Base-by-base conservation (phyloP, 495 filamentous ascomycete genomes). In the Platismatia glauca region DNA sequence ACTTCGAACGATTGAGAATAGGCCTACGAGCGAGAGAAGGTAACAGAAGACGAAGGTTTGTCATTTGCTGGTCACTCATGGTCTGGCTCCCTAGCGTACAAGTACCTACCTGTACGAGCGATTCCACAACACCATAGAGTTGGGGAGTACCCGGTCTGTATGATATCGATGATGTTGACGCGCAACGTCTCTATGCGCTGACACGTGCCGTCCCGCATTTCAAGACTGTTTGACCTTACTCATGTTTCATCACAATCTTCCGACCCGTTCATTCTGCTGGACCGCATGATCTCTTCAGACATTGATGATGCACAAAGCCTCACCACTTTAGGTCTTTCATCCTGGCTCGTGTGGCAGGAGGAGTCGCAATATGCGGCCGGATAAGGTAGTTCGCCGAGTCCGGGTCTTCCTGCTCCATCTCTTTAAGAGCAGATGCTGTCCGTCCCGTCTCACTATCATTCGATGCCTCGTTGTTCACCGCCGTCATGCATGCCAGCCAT, bases 401-500 rank as follows among this genome's bases (percentile, higher is more conserved):
- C 29, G 48, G 24, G 13, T 16, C 48, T 31, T 15, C 5, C 11
- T 15, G 22, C 22, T 31, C 48, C 5, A 9, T 18, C 48, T 52
- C 48, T 52, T 52, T 31, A 52, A 29, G 15, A 52, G 24, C 15
- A 58, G n/a, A 18, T 58, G 56, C 2, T 39, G 34, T 27, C 33
- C 35, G 39, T 38, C 34, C 12, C 20, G 27, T 31, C 24, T 31
- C 24, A 29, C 2, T 13, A 15, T 18, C 35, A 38, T 24, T 2
- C 24, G n/a, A 33, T 61, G 59, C 24, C 27, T 31, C 38, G 2
- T 33, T 11, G 9, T 24, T 41, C 22, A 8, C 9, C 59, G 27
- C 27, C 39, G 31, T 35, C 18, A 64, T 59, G 62, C 22, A 64
- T 18, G 62, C 27, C 29, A 59, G 35, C 1, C 33, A 43, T 31